These are phyloP conservation scores for Allium sativum DNA, from an alignment of 106 monocot genomes.

Conservation along the genomic window DNA sequence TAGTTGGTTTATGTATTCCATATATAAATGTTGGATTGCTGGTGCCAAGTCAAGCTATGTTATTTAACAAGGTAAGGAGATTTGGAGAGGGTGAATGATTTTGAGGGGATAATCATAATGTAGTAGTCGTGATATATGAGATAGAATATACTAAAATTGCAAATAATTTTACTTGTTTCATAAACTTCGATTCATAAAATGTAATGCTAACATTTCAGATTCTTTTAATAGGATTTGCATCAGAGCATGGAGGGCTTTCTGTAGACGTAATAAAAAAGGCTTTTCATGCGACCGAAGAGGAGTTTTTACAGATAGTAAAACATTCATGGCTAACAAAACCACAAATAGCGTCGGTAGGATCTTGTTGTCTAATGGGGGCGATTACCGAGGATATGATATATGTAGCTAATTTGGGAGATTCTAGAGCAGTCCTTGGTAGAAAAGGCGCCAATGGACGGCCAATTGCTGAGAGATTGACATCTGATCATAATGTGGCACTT, in stretches of 20 bases:
- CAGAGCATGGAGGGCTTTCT: constrained; percentile 47
- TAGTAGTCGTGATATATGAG: too few species aligned
- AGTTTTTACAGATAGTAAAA: constrained; percentile 56
- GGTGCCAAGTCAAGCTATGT: too few species aligned
- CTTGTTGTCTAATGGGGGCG: constrained; percentile 62
- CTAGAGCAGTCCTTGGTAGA: constrained; percentile 59
- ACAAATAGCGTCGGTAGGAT: constrained; percentile 63
- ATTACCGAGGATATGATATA: constrained; percentile 54
- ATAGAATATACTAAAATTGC: too few species aligned
- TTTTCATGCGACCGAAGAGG: constrained; percentile 61
- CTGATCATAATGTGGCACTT: constrained; percentile 50
- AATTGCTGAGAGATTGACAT: constrained; percentile 51
- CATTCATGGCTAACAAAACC: constrained; percentile 41
- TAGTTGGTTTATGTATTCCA: too few species aligned
- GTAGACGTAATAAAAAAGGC: constrained; percentile 56
- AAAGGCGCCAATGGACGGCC: constrained; percentile 18
- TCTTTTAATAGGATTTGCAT: constrained; percentile 22
- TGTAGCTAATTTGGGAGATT: constrained; percentile 77
- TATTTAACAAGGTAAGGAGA: too few species aligned
- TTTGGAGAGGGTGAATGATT: too few species aligned
- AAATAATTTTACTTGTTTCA: too few species aligned
- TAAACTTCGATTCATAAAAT: too few species aligned
- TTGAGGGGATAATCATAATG: too few species aligned
- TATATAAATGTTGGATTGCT: too few species aligned
- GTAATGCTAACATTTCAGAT: too few species aligned